phyloP scores from a whole-genome alignment of 768 basidiomycete species.

The Xerocomellus dryophilus region DNA sequence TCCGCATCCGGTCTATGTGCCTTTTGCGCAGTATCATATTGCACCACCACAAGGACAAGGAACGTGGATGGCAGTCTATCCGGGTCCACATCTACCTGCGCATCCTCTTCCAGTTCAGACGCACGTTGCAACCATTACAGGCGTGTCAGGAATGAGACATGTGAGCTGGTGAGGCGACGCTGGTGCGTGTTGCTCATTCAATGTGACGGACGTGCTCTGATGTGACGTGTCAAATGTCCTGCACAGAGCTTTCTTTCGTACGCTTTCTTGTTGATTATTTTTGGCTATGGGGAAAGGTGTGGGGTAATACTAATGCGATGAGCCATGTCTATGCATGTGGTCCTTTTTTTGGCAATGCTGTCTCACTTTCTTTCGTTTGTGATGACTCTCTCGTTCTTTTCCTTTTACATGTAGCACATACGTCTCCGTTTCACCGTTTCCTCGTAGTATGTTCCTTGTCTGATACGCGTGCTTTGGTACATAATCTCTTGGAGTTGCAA shows the following conservation, averaged over 20 bases:
- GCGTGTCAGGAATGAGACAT: conserved; percentile 25
- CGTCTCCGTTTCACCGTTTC: background rate
- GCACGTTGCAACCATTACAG: conserved; percentile 19
- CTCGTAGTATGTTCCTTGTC: background rate
- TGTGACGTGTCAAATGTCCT: background rate
- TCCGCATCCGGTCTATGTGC: conserved; percentile 21
- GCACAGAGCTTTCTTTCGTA: background rate
- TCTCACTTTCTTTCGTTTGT: background rate
- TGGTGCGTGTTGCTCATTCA: conserved; percentile 1
- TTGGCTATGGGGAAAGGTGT: conserved; percentile 4
- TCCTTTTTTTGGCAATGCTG: conserved; percentile 2
- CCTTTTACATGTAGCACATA: background rate
- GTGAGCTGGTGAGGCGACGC: conserved; percentile 23
- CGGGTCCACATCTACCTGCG: conserved; percentile 10
- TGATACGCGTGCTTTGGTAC: background rate
- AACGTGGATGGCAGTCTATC: conserved; percentile 26
- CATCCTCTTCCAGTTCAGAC: conserved; percentile 16
- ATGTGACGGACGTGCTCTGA: background rate
- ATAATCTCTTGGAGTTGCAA: background rate
- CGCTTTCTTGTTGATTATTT: conserved; percentile 17
- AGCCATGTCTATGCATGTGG: background rate
- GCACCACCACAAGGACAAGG: conserved; percentile 16
- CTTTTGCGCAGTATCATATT: conserved; percentile 20
- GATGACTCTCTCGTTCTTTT: background rate
- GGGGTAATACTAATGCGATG: conserved; percentile 21